Conservation (phyloP, 192 early-diverging fungal genomes). For the Linnemannia exigua region DNA sequence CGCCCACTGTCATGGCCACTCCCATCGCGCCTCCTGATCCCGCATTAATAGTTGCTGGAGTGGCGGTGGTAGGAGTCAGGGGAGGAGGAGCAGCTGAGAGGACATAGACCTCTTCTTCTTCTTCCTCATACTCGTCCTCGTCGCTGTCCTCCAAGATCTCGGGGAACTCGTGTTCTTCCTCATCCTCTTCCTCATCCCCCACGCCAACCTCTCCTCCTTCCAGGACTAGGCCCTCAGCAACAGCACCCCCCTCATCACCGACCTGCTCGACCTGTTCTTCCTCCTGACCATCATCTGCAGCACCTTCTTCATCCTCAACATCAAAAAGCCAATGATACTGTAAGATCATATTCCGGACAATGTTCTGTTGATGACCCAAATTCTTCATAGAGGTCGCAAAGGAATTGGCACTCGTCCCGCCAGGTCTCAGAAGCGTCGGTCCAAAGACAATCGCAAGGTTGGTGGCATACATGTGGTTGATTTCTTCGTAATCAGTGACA, state of each 20-base stretch:
- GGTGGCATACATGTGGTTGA: conserved; percentile 91
- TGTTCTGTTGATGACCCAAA: conserved; percentile 78
- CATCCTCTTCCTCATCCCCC: conserved; percentile 14
- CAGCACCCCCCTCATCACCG: not conserved
- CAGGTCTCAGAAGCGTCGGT: conserved; percentile 85
- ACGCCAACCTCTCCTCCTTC: not conserved
- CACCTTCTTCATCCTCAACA: conserved; percentile 68
- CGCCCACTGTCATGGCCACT: not conserved
- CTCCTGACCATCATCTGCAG: not conserved
- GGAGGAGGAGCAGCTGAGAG: not conserved
- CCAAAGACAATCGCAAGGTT: conserved; percentile 98
- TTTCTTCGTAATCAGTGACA: conserved; percentile 80
- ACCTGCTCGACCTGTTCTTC: not conserved
- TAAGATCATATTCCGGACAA: conserved; percentile 80
- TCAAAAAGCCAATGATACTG: conserved; percentile 86
- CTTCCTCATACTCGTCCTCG: conserved; percentile 30
- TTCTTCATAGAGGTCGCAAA: conserved; percentile 80
- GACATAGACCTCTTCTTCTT: conserved; percentile 6
- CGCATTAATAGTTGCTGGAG: not conserved
- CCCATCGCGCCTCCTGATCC: too few species aligned
- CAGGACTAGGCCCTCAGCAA: not conserved
- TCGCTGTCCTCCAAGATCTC: conserved; percentile 44
- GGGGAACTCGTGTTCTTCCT: conserved; percentile 30
- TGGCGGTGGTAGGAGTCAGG: not conserved
- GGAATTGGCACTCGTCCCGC: conserved; percentile 64